These are phyloP conservation scores for Axilococcus clingmanii DNA, from an alignment of 139 green algal species.

Conservation along the genomic window DNA sequence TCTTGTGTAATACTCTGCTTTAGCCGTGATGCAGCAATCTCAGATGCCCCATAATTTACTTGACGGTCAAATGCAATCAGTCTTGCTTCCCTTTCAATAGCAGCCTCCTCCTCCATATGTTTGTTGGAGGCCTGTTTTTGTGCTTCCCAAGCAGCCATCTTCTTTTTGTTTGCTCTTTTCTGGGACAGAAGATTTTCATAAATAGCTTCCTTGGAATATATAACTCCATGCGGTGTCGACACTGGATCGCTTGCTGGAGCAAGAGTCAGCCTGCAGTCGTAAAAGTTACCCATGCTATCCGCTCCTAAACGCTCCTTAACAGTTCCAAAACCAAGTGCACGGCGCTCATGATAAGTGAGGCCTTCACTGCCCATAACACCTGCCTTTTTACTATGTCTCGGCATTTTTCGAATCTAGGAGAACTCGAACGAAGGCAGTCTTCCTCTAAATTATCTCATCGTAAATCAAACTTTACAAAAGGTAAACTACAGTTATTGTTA, in stretches of 20 bases:
- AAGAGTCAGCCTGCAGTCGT: slow-evolving; percentile 80
- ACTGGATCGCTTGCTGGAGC: slow-evolving; percentile 76
- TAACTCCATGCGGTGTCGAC: slow-evolving; percentile 58
- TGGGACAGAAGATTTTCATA: slow-evolving; percentile 74
- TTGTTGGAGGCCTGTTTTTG: slow-evolving; percentile 48
- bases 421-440: no score
- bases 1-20: slow-evolving; percentile 29
- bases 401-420: no score
- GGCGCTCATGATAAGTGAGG: slow-evolving; percentile 71
- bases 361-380: slow-evolving; percentile 75
- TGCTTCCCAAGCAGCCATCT: slow-evolving; percentile 61
- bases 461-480: no score
- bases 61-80: slow-evolving; percentile 77
- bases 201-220: slow-evolving; percentile 82
- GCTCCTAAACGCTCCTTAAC: slow-evolving; percentile 81
- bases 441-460: no score
- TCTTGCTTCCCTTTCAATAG: slow-evolving; percentile 48
- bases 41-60: slow-evolving; percentile 70
- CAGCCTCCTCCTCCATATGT: slow-evolving; percentile 39
- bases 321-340: slow-evolving; percentile 75
- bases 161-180: slow-evolving; percentile 78
- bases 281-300: slow-evolving; percentile 77
- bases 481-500: no score
- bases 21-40: slow-evolving; percentile 21
- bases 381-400: slow-evolving; percentile 66